Evolutionary conservation across 2,329 filamentous ascomycete species (phyloP).

Genomic region (Myriosclerotinia curreyana): DNA sequence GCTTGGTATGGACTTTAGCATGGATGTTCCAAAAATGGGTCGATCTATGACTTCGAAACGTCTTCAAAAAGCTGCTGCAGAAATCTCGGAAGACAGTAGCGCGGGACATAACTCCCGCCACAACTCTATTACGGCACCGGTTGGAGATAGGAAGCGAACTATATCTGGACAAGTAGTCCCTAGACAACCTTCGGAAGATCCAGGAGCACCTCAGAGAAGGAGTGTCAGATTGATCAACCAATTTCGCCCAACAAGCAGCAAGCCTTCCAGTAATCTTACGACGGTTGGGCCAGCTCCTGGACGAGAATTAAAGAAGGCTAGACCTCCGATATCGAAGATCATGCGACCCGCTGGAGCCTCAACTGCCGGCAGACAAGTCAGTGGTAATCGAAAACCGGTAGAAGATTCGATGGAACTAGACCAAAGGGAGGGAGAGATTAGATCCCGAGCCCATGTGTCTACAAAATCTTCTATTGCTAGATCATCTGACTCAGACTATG

Average conservation of each 20-base stretch:
- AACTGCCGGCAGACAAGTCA: slow-evolving; percentile 81
- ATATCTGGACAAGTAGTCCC: slow-evolving; percentile 76
- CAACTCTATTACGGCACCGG: slow-evolving; percentile 33
- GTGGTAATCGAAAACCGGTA: slow-evolving; percentile 80
- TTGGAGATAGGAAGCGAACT: slow-evolving; percentile 77
- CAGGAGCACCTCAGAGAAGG: slow-evolving; percentile 61
- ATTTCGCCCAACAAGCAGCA: slow-evolving; percentile 56
- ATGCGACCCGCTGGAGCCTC: slow-evolving; percentile 65
- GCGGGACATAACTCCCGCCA: slow-evolving; percentile 27
- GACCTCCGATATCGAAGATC: slow-evolving; percentile 65
- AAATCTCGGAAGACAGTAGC: slow-evolving; percentile 32
- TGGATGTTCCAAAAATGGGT: slow-evolving; percentile 40
- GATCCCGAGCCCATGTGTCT: slow-evolving; percentile 34
- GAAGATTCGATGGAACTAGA: slow-evolving; percentile 68
- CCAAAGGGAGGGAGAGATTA: slow-evolving; percentile 53
- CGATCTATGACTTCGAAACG: slow-evolving; percentile 38
- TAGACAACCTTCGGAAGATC: slow-evolving; percentile 56
- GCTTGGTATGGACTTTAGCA: slow-evolving; percentile 39
- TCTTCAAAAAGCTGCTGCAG: slow-evolving; percentile 34
- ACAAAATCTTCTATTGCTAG: slow-evolving; percentile 31
- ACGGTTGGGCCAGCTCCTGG: slow-evolving; percentile 58
- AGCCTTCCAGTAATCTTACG: slow-evolving; percentile 49
- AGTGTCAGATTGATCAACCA: slow-evolving; percentile 71
- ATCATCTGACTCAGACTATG: slow-evolving; percentile 48
- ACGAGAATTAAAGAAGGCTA: slow-evolving; percentile 80